phyloP scores from a whole-genome alignment of 208 protist species.

The Acanthamoeba royreba region DNA sequence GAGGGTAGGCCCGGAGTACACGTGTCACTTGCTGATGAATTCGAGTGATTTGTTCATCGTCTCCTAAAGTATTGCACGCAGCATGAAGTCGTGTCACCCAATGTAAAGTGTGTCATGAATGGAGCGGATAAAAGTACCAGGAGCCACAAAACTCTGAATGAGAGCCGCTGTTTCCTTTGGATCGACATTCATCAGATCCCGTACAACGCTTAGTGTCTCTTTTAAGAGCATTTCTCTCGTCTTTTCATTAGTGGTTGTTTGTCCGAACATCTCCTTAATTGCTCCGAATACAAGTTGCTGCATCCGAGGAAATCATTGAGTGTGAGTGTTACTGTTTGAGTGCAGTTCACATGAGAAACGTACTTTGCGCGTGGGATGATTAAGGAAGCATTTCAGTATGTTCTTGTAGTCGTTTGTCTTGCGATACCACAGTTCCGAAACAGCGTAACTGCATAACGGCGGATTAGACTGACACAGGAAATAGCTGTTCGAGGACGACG shows the following conservation, averaged over 20 bases:
- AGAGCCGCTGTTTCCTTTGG: not conserved
- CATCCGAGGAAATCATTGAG: not conserved
- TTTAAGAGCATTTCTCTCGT: not conserved
- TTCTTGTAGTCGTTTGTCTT: not conserved
- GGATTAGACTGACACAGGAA: not conserved
- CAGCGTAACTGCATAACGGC: not conserved
- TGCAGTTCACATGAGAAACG: not conserved
- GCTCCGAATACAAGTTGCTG: not conserved
- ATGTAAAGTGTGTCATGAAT: not conserved
- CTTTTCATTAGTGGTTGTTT: not conserved
- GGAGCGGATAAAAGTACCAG: not conserved
- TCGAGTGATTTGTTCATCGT: not conserved
- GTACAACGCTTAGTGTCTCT: not conserved
- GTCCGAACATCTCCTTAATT: not conserved
- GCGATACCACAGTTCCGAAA: conserved; percentile 27
- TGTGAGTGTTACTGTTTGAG: not conserved
- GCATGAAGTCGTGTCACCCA: not conserved
- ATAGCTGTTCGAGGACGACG: not conserved
- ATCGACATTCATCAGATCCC: not conserved
- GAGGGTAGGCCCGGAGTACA: not conserved
- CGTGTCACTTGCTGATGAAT: not conserved
- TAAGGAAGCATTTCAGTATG: conserved; percentile 10
- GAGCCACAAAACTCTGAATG: not conserved
- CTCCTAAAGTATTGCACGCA: not conserved
- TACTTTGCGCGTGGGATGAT: conserved; percentile 7